phyloP scores from a whole-genome alignment of 2,329 filamentous ascomycete genomes.

The Diplodia mutila region DNA sequence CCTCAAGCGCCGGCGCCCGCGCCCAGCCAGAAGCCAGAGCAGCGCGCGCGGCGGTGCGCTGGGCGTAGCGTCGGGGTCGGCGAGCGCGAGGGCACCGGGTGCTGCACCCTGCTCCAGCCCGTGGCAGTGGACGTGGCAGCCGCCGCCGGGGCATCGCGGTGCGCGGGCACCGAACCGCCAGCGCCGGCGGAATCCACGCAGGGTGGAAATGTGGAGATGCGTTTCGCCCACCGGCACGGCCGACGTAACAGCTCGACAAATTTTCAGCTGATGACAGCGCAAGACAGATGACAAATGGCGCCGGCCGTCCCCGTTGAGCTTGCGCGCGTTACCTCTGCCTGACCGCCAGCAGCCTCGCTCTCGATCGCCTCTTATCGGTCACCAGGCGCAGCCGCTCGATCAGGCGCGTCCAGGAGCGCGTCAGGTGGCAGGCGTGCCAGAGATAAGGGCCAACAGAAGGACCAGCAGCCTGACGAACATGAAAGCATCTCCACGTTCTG shows the following conservation, averaged over 20 bases:
- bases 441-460: slow-evolving; percentile 6
- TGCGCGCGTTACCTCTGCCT: slow-evolving; percentile 1
- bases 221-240: slow-evolving; percentile 21
- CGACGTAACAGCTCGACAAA: slow-evolving; percentile 24
- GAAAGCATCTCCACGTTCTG: slow-evolving; percentile 19
- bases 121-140: background rate
- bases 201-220: slow-evolving; percentile 21
- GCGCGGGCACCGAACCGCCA: background rate
- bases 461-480: background rate
- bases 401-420: slow-evolving; percentile 7
- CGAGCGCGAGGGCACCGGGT: background rate
- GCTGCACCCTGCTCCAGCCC: background rate
- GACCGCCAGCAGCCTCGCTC: background rate
- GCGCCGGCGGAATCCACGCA: slow-evolving; percentile 22
- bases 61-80: slow-evolving; percentile 1
- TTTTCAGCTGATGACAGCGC: slow-evolving; percentile 24
- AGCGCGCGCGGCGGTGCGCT: slow-evolving; percentile 7
- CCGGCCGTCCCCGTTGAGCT: slow-evolving; percentile 13
- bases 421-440: slow-evolving; percentile 15
- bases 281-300: slow-evolving; percentile 24
- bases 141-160: background rate
- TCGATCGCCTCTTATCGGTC: background rate
- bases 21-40: background rate
- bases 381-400: slow-evolving; percentile 4
- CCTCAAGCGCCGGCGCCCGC: slow-evolving; percentile 14